Conservation (phyloP, 2,329 filamentous ascomycete species). For the Acrocalymma vagum region DNA sequence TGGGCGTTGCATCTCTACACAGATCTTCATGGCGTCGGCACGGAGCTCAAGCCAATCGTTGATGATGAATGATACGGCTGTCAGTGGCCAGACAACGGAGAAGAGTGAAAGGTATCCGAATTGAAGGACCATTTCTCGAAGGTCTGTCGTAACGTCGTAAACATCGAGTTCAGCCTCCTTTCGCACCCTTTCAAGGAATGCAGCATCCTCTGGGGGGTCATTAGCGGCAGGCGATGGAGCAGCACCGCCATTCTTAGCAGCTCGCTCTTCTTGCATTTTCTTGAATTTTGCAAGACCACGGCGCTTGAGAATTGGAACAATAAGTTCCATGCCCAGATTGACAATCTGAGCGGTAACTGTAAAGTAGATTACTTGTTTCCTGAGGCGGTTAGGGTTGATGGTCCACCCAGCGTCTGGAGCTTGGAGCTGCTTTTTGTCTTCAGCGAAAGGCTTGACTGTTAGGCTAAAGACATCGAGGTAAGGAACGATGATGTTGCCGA, state of each 20-base stretch:
- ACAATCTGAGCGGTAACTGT: slow-evolving; percentile 94
- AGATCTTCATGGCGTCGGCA: slow-evolving; percentile 93
- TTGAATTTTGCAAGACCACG: slow-evolving; percentile 81
- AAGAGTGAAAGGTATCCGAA: slow-evolving; percentile 91
- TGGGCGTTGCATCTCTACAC: slow-evolving; percentile 85
- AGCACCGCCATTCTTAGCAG: slow-evolving; percentile 63
- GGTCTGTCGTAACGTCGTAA: slow-evolving; percentile 91
- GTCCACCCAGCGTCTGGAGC: slow-evolving; percentile 69
- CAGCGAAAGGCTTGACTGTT: slow-evolving; percentile 77
- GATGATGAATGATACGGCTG: slow-evolving; percentile 84
- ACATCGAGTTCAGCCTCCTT: slow-evolving; percentile 81
- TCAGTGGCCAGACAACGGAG: slow-evolving; percentile 94
- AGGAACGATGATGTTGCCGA: slow-evolving; percentile 83
- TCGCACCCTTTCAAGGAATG: slow-evolving; percentile 82
- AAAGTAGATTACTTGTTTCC: slow-evolving; percentile 94
- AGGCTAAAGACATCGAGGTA: slow-evolving; percentile 84
- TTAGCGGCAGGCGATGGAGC: slow-evolving; percentile 60
- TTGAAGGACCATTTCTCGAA: slow-evolving; percentile 71
- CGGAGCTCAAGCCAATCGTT: slow-evolving; percentile 98
- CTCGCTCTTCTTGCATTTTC: slow-evolving; percentile 70
- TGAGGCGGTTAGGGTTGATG: slow-evolving; percentile 83
- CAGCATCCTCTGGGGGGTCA: slow-evolving; percentile 79
- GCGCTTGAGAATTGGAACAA: slow-evolving; percentile 86
- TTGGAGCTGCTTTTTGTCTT: slow-evolving; percentile 75
- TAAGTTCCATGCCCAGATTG: slow-evolving; percentile 82